phyloP scores from a whole-genome alignment of 1,284 basidiomycete genomes.

The Microbotryomycetes sp. region DNA sequence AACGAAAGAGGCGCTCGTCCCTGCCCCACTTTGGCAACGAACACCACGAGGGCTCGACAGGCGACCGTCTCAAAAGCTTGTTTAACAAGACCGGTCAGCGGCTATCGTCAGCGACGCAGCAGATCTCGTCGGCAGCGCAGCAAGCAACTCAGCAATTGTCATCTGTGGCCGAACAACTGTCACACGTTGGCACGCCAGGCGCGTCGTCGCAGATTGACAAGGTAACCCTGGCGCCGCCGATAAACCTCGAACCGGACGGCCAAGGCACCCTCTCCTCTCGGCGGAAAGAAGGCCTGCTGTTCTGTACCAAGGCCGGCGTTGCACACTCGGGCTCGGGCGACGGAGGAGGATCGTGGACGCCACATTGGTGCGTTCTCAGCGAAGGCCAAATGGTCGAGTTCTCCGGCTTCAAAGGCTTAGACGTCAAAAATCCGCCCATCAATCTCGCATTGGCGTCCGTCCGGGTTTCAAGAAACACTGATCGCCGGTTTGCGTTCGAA shows the following conservation, averaged over 20 bases:
- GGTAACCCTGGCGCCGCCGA: background rate
- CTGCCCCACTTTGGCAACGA: slow-evolving; percentile 7
- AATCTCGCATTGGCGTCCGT: slow-evolving; percentile 3
- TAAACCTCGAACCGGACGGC: slow-evolving; percentile 12
- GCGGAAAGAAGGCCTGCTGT: slow-evolving; percentile 32
- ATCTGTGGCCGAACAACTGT: background rate
- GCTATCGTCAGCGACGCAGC: background rate
- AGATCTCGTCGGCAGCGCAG: background rate
- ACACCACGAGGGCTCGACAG: background rate
- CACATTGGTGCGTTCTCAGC: slow-evolving; percentile 27
- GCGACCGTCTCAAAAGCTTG: slow-evolving; percentile 21
- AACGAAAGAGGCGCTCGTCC: slow-evolving; percentile 8
- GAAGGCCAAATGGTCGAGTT: slow-evolving; percentile 33
- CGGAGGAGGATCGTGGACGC: slow-evolving; percentile 22
- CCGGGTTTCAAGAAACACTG: slow-evolving; percentile 2
- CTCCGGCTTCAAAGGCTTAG: slow-evolving; percentile 1
- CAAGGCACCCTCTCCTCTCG: slow-evolving; percentile 7
- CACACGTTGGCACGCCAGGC: background rate
- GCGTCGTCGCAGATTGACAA: background rate
- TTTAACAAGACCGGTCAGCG: slow-evolving; percentile 4
- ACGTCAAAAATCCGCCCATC: slow-evolving; percentile 1
- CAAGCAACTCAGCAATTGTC: background rate
- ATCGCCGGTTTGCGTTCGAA: slow-evolving; percentile 42
- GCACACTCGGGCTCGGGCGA: slow-evolving; percentile 23
- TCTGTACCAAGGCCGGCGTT: slow-evolving; percentile 17